Evolutionary conservation across 441 rosid species (phyloP).

Genomic region (Populus hybrid): DNA sequence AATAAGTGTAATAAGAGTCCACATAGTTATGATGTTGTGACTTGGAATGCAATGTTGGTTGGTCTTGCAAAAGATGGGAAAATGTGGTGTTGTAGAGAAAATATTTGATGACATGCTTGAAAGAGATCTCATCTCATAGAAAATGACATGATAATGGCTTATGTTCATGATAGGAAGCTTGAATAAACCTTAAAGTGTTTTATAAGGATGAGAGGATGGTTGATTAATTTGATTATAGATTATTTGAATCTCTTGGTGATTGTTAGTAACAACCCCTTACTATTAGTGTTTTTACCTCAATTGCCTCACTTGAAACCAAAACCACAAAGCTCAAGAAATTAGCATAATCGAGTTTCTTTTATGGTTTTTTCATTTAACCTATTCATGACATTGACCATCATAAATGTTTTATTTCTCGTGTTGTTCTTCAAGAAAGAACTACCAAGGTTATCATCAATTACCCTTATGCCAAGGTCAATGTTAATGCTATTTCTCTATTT

Average conservation of each 20-base stretch:
- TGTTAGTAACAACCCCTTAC: too few species aligned
- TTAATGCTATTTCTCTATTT: too few species aligned
- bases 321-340: too few species aligned
- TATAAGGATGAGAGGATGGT: conserved; percentile 39
- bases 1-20: conserved; percentile 32
- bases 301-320: too few species aligned
- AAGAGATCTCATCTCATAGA: conserved; percentile 54
- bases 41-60: conserved; percentile 47
- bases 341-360: too few species aligned
- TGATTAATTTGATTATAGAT: conserved; percentile 51
- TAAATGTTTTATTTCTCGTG: too few species aligned
- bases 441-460: too few species aligned
- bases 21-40: conserved; percentile 31
- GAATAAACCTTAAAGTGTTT: conserved; percentile 51
- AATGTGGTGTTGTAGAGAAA: conserved; percentile 32
- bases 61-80: conserved; percentile 36
- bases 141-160: conserved; percentile 49
- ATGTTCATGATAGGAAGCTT: conserved; percentile 40
- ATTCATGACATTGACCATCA: too few species aligned
- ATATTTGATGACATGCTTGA: conserved; percentile 58
- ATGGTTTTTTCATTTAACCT: too few species aligned
- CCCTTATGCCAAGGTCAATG: too few species aligned
- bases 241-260: conserved; percentile 32
- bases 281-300: too few species aligned
- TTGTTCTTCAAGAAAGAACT: too few species aligned